Evolutionary conservation across 352 stramenopile genomes (phyloP).

Genomic region (Pythium graminicola): DNA sequence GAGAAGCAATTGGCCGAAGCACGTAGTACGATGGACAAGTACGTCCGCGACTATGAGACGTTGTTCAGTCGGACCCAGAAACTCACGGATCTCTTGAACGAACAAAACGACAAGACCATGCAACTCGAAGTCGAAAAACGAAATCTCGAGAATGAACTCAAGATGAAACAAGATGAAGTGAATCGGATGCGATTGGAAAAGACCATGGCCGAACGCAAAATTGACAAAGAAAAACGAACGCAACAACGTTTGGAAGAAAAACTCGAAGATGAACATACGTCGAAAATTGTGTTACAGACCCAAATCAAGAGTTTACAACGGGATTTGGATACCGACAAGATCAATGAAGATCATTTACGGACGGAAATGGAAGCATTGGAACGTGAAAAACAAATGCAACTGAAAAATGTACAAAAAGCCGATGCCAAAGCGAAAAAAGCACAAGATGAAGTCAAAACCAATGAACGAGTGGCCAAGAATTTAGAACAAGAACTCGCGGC

Average conservation of each 20-base stretch:
- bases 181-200: conserved; percentile 86
- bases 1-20: conserved; percentile 84
- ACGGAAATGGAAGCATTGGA: conserved; percentile 82
- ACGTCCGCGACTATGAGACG: conserved; percentile 90
- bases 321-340: conserved; percentile 72
- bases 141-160: conserved; percentile 83
- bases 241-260: conserved; percentile 88
- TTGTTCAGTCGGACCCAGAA: conserved; percentile 89
- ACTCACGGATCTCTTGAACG: conserved; percentile 89
- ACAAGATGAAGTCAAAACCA: conserved; percentile 89
- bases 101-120: conserved; percentile 87
- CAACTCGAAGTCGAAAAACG: conserved; percentile 73
- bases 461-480: conserved; percentile 88
- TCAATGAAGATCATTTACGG: conserved; percentile 62
- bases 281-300: conserved; percentile 74
- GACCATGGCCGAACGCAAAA: conserved; percentile 83
- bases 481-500: conserved; percentile 74
- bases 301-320: conserved; percentile 81
- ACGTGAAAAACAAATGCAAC: conserved; percentile 79
- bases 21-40: conserved; percentile 89
- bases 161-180: conserved; percentile 77
- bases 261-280: conserved; percentile 86
- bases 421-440: conserved; percentile 85
- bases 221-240: conserved; percentile 82
- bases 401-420: conserved; percentile 72